phyloP scores from a whole-genome alignment of 2,329 filamentous ascomycete species.

The Fusarium oxysporum region DNA sequence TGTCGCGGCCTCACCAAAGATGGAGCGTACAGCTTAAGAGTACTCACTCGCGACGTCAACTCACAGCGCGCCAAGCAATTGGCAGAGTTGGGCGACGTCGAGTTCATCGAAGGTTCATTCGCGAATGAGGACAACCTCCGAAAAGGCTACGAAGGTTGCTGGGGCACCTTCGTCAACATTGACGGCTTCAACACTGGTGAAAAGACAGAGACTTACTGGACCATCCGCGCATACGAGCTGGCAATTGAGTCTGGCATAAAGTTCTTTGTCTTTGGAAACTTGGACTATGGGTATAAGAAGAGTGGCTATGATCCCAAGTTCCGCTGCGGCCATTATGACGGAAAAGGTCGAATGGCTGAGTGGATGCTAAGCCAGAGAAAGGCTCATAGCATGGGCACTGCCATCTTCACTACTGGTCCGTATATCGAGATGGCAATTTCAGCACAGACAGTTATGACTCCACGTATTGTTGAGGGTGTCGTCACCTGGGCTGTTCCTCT shows the following conservation, averaged over 20 bases:
- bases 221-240: background rate
- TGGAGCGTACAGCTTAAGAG: constrained; percentile 4
- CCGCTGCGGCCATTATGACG: constrained; percentile 62
- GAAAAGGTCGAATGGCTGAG: constrained; percentile 58
- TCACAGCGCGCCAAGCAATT: background rate
- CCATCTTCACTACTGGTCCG: constrained; percentile 11
- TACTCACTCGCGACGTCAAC: constrained; percentile 10
- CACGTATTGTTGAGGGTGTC: constrained; percentile 1
- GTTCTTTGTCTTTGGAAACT: constrained; percentile 60
- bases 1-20: constrained; percentile 9
- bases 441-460: background rate
- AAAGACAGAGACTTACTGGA: constrained; percentile 29
- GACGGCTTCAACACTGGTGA: constrained; percentile 24
- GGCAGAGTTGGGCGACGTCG: background rate
- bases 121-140: constrained; percentile 9
- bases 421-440: constrained; percentile 23
- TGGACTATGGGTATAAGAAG: constrained; percentile 63
- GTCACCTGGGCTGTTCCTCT: constrained; percentile 28
- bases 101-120: constrained; percentile 10
- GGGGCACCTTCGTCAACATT: constrained; percentile 22
- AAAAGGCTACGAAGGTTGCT: background rate
- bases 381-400: background rate
- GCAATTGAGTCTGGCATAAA: constrained; percentile 41
- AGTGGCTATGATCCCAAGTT: constrained; percentile 59
- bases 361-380: constrained; percentile 56